Evolutionary conservation across 1,139 yeast genomes (phyloP), one percentile per base, ranked within the genome.

Genomic region (Yamadazyma triangularis): DNA sequence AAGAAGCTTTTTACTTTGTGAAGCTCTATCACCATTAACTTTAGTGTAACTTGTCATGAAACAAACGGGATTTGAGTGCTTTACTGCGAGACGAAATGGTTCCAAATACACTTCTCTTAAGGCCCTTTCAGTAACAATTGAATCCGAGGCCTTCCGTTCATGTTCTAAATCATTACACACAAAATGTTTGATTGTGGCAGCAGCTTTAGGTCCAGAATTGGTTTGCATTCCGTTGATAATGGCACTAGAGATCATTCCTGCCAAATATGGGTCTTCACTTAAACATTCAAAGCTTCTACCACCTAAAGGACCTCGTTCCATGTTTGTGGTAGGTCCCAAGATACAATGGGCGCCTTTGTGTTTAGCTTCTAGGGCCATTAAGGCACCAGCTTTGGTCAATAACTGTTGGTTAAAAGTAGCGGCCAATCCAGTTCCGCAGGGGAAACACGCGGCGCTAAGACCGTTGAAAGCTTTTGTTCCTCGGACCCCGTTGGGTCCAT

Each of bases 131-230:
- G 79, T 63, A 27, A 77, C 56, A 22, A 66, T 49, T 1, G 73
- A 63, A 45, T 75, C 68, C 21, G 70, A 61, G 1, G 70, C 60
- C 35, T 60, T 63, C 33, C 84, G 58, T 43, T 74, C 74, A 39
- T 74, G 67, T 45, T 78, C 85, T 42, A 70, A 64, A 48, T 78
- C 84, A 42, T 77, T 77, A 48, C 79, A 70, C 20, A 74, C 77
- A 51, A 51, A 77, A 50, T 77, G 82, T 54, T 77, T 77, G 40
- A 76, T 62, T 15, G 79, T 69, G 5, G 82, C 80, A 31, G 68
- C 73, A 38, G 77, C 57, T 18, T 72, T 38, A n/a, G n/a, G n/a
- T n/a, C n/a, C n/a, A n/a, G n/a, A n/a, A 31, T 45, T 40, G 30
- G 37, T 39, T 39, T 60, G 64, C 31, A 59, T 57, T 14, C 66